Evolutionary conservation across 2,329 filamentous ascomycete genomes (phyloP), one percentile per base, ranked within the genome.

Genomic region (Alternaria viburni): DNA sequence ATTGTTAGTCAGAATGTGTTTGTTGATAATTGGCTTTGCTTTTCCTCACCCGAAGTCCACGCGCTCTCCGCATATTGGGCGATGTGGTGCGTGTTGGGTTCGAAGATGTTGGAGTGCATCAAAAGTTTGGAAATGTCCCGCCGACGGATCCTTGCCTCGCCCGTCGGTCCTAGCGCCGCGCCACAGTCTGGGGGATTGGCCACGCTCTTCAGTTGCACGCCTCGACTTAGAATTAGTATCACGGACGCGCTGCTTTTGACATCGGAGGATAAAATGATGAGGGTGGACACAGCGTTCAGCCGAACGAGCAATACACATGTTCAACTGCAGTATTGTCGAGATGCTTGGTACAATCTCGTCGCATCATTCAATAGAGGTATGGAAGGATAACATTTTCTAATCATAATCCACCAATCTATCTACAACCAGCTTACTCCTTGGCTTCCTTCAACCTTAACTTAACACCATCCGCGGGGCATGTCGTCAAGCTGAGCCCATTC

Each of bases 401-500:
- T 25, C 32, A 21, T 30, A 15, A 30, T 12, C 13, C 9, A 23
- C 32, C 13, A 23, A 12, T 19, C 17, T n/a, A 15, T 15, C 12
- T 23, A 8, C 11, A 56, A 9, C 52, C 30, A 15, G 28, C 15
- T 15, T 45, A 74, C 25, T 67, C 62, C 32, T n/a, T 66, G 8
- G 72, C 74, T 57, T 75, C 76, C 67, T 71, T 77, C 67, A 79
- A 67, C 51, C 73, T 67, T 6, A 77, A 51, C 62, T 71, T 77
- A 3, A 78, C 75, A 4, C 75, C 75, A 64, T 77, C 76, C 2
- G 71, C 75, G 13, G 75, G 76, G 54, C 68, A 68, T 11, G 56
- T 67, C 21, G 74, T 77, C 62, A 79, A 61, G 25, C 68, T 73
- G 23, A 74, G 17, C 26, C 61, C 62, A 8, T 69, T 65, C 60